Evolutionary conservation across 2,329 filamentous ascomycete species (phyloP).

Genomic region (Fusarium musae): DNA sequence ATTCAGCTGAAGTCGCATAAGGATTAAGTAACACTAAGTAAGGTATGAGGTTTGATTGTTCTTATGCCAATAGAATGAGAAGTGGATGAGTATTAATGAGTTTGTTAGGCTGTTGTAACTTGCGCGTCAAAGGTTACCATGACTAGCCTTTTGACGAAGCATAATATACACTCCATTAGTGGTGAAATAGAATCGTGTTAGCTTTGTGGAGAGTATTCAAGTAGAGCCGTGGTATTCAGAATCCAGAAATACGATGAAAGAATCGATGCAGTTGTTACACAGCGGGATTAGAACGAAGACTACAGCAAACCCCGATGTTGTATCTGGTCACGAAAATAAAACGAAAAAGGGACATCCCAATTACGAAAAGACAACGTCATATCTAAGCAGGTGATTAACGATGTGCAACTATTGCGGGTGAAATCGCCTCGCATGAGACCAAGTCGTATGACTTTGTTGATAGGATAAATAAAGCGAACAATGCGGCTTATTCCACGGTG

Average conservation of each 20-base stretch:
- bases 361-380: background rate
- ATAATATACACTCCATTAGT: background rate
- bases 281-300: background rate
- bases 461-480: background rate
- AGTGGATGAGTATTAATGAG: background rate
- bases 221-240: too few relatives aligned
- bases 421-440: background rate
- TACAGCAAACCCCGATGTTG: background rate
- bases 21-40: background rate
- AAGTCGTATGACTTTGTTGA: constrained; percentile 9
- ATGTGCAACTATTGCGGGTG: background rate
- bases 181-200: too few relatives aligned
- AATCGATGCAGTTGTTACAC: background rate
- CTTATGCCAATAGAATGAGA: background rate
- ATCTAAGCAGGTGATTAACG: background rate
- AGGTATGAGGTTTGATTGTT: too few relatives aligned
- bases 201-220: background rate
- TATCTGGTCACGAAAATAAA: background rate
- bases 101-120: background rate
- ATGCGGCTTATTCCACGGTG: background rate
- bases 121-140: background rate
- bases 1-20: background rate
- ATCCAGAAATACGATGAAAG: background rate
- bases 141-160: background rate
- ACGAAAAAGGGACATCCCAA: background rate